Base-by-base conservation (phyloP, 495 filamentous ascomycete species). In the Aspergillus bertholletiae region DNA sequence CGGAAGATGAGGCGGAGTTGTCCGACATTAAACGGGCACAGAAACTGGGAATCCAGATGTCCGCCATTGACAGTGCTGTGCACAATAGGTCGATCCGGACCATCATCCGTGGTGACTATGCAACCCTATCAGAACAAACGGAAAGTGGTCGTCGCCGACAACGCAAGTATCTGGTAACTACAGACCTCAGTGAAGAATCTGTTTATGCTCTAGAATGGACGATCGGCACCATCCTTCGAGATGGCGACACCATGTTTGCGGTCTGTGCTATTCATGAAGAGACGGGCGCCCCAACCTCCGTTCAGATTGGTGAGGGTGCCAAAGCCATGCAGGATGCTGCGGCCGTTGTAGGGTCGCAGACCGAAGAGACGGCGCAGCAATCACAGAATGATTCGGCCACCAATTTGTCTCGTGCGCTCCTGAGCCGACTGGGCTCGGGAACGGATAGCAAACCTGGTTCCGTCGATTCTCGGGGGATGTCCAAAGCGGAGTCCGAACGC, bases 191-290 rank as follows among this genome's bases (percentile, higher is more conserved):
- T 59, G 88, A 92, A 39, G 94, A 98, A 73, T 92, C 92, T 4
- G 88, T 90, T 9, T 91, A 96, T 68, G 94, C 94, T 9, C 74
- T 97, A 24, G 94, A 97, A 66, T 98, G 93, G 92, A 95, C 92
- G 0, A 92, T 98, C 48, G 94, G 94, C 37, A 96, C 90, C 3
- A 88, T 97, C n/a, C 80, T 98, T 7, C 82, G 94, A 41, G 91
- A 96, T 64, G 94, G 94, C 15, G 94, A 98, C 68, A 97, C 93
- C 1, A 78, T 98, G 34, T 81, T 96, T 50, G 90, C 90, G 20
- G 88, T 98, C 48, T 96, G 91, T 71, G 92, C 90, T 54, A 83
- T 93, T 43, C 88, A 95, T 61, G 92, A 96, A 66, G 93, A 96
- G 56, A 77, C 60, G 17, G 73, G 67, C 28, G 55, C 63, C 2